A percentile compares a stretch with the other conserved stretches of the same genome.
These are phyloP conservation scores for Metrosideros polymorpha DNA, from an alignment of 441 rosid genomes.

Conservation along the genomic window DNA sequence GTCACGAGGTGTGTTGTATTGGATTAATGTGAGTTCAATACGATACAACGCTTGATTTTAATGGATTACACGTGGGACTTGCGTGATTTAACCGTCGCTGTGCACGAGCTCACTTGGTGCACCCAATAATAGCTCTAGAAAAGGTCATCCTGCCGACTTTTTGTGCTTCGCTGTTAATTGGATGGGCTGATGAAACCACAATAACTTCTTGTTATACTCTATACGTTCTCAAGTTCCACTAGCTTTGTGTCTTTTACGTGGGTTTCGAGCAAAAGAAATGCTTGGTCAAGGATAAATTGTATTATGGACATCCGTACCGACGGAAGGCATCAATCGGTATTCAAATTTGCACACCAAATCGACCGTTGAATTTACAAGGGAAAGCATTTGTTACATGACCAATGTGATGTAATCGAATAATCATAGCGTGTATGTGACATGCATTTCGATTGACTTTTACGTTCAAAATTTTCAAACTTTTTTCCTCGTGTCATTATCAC, in stretches of 20 bases:
- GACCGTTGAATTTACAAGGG: background rate
- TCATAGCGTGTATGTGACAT: background rate
- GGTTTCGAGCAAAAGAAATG: background rate
- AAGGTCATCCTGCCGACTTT: accelerated
- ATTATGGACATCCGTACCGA: background rate
- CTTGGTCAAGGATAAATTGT: background rate
- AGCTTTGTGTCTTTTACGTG: background rate
- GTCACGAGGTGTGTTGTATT: background rate
- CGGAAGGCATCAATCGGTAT: background rate
- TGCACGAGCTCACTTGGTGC: accelerated
- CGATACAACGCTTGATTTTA: background rate
- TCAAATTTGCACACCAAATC: background rate
- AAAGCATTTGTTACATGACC: background rate
- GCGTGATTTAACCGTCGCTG: accelerated
- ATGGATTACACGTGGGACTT: accelerated
- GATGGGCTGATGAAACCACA: background rate
- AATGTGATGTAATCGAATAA: background rate
- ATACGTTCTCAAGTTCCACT: background rate
- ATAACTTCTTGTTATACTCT: background rate
- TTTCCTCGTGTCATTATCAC: background rate
- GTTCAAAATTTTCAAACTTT: background rate
- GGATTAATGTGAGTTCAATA: background rate
- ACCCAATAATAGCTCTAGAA: background rate
- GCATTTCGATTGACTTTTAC: background rate
- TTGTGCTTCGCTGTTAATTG: background rate